Evolutionary conservation across 2,329 filamentous ascomycete species (phyloP), one percentile per base, ranked within the genome.

Genomic region (Graphilbum ipis-grandicollis): DNA sequence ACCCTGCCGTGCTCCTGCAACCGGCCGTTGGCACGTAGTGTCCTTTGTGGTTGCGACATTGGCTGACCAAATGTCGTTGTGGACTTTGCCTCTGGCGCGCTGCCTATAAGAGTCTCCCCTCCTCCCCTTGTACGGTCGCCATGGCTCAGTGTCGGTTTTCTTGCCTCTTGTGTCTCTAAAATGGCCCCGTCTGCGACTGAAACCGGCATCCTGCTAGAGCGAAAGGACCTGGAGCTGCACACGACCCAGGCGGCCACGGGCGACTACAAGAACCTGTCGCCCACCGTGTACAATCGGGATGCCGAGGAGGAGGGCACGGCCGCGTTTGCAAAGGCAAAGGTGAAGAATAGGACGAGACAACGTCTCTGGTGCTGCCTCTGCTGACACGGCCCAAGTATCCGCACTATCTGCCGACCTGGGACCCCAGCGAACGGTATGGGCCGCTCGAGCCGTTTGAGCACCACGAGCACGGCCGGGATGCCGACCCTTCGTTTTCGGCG

Each of bases 401-500:
- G 2, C 57, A 79, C 47, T 82, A 81, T 52, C 63, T 79, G 14
- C 73, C 74, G 5, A 66, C 65, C 0, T 79, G 72, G 71, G 60
- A 73, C 46, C 60, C 63, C 37, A 61, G 68, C 43, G 63, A 71
- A 53, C 61, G 60, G 41, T 76, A 72, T 47, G 62, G 73, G 35
- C 69, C 76, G 7, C 61, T 78, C 17, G 56, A 73, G 46, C 67
- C 64, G 0, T 82, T 80, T 46, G 66, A 77, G 49, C 74, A 79
- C 48, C 65, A 66, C 41, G 76, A 83, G 42, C 77, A 78, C 49
- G 78, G 76, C 43, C 71, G 73, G 47, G 72, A 79, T 46, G 77
- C 77, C 28, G 74, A 82, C 50, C 55, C 65, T 8, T 56, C 59
- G 2, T 79, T 72, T 48, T 63, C 66, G 0, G 75, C 81, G 43